These are phyloP conservation scores for Talaromyces pinophilus DNA, from an alignment of 2,329 filamentous ascomycete species.

Conservation along the genomic window DNA sequence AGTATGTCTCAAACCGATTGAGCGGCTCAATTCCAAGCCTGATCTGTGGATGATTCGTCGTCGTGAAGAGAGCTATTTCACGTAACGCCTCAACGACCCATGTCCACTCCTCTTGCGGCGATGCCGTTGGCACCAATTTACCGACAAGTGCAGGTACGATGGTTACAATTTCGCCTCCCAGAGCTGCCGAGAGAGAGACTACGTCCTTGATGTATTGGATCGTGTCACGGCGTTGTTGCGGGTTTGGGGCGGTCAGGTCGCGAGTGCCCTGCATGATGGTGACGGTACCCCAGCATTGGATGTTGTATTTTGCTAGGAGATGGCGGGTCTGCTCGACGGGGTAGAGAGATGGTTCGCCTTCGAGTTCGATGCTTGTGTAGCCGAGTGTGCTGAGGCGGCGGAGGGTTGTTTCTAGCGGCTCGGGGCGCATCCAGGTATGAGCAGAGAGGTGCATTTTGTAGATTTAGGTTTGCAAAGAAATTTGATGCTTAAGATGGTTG, in stretches of 20 bases:
- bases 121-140: constrained; percentile 7
- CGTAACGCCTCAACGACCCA: constrained; percentile 18
- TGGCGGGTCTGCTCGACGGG: constrained; percentile 5
- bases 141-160: constrained; percentile 17
- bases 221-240: constrained; percentile 11
- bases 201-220: constrained; percentile 20
- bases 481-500: background rate
- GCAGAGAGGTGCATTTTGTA: constrained; percentile 19
- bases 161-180: constrained; percentile 16
- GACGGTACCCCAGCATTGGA: constrained; percentile 22
- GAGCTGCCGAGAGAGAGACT: constrained; percentile 12
- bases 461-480: background rate
- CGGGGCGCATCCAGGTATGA: constrained; percentile 21
- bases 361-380: constrained; percentile 20
- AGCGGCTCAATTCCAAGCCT: constrained; percentile 17
- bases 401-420: constrained; percentile 17
- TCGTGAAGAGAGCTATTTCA: constrained; percentile 15
- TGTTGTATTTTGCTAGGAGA: constrained; percentile 17
- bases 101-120: constrained; percentile 10
- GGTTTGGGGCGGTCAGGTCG: constrained; percentile 11
- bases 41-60: constrained; percentile 8
- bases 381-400: constrained; percentile 18
- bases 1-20: constrained; percentile 21
- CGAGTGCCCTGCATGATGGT: constrained; percentile 21
- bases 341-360: constrained; percentile 18